Conservation (phyloP, 108 stramenopile genomes). For the Fistulifera solaris region DNA sequence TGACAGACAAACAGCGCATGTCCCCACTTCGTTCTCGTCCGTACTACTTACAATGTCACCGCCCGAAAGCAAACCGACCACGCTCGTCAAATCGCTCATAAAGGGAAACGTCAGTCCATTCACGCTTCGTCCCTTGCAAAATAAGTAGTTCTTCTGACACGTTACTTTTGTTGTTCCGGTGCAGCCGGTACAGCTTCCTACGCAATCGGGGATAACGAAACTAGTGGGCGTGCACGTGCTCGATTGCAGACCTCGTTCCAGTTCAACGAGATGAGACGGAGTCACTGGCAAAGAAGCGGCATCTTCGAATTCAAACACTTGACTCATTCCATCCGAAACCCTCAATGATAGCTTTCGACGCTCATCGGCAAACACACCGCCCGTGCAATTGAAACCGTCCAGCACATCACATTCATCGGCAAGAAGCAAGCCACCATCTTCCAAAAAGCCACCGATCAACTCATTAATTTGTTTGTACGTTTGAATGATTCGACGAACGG, state of each 20-base stretch:
- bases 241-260: background rate
- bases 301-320: slow-evolving; percentile 15
- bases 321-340: slow-evolving; percentile 14
- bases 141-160: slow-evolving; percentile 12
- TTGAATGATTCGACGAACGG: slow-evolving; percentile 9
- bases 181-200: background rate
- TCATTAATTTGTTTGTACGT: slow-evolving; percentile 7
- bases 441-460: slow-evolving; percentile 8
- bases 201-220: background rate
- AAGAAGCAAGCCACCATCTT: slow-evolving; percentile 10
- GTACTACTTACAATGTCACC: slow-evolving; percentile 9
- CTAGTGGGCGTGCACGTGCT: background rate
- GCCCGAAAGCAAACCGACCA: slow-evolving; percentile 11
- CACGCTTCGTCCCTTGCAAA: slow-evolving; percentile 14
- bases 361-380: background rate
- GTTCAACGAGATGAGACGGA: slow-evolving; percentile 3
- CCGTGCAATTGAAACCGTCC: background rate
- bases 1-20: background rate
- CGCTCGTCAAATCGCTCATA: slow-evolving; percentile 12
- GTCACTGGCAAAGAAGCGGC: slow-evolving; percentile 7
- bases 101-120: slow-evolving; percentile 18
- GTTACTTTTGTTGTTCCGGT: slow-evolving; percentile 3
- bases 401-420: slow-evolving; percentile 15
- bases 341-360: background rate
- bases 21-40: no score